Percentiles rank a stretch among this genome's conserved stretches.
phyloP scores from a whole-genome alignment of 352 stramenopile genomes.

The Globisporangium iwayamae region DNA sequence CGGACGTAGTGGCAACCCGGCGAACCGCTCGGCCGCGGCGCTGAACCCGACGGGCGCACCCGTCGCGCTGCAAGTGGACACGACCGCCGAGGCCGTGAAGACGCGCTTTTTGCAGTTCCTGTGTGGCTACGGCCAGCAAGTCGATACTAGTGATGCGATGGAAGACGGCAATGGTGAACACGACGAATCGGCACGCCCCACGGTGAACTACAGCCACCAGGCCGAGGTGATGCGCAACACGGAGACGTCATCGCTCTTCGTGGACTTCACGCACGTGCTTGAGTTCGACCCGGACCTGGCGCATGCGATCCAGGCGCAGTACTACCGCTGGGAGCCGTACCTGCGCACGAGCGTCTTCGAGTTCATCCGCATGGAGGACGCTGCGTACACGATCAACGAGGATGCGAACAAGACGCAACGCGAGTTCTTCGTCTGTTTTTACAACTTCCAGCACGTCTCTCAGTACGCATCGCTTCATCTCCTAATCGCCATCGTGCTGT shows the following conservation, averaged over 20 bases:
- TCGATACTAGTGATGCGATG: not conserved
- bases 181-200: conserved; percentile 13
- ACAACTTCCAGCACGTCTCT: conserved; percentile 86
- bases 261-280: conserved; percentile 83
- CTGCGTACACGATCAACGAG: conserved; percentile 73
- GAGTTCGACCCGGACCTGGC: conserved; percentile 80
- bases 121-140: conserved; percentile 63
- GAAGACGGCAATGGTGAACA: conserved; percentile 17
- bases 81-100: conserved; percentile 79
- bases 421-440: conserved; percentile 89
- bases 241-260: conserved; percentile 85
- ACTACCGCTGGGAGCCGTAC: conserved; percentile 84
- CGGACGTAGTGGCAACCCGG: conserved; percentile 26
- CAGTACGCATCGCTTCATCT: conserved; percentile 41
- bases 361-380: conserved; percentile 74
- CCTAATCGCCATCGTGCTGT: not conserved
- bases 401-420: conserved; percentile 75
- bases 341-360: conserved; percentile 70
- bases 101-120: conserved; percentile 82
- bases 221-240: conserved; percentile 84
- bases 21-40: conserved; percentile 15
- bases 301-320: conserved; percentile 79
- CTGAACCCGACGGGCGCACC: conserved; percentile 37
- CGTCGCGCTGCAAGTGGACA: conserved; percentile 62
- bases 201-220: conserved; percentile 82